Base-by-base conservation (phyloP, 163 green algal species). In the Scenedesmus sp. region DNA sequence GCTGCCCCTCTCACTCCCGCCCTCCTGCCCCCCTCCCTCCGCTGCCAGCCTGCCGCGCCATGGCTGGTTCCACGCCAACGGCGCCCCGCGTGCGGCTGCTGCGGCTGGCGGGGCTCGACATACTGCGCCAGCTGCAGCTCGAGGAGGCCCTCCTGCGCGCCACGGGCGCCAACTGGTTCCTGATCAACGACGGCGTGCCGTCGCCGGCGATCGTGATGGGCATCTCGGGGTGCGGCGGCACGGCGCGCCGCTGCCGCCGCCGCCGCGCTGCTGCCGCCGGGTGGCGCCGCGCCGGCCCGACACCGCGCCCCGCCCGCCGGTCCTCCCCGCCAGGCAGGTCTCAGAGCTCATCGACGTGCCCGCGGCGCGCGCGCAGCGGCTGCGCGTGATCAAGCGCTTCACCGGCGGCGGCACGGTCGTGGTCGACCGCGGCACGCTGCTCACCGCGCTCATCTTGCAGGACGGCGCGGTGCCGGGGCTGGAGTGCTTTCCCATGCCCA, bases 381-480 rank as follows among this genome's bases (percentile, higher is more conserved):
- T 96, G 0, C 83, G 86, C 45, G 70, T 95, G 24, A 91, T 97
- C 48, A 89, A 89, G 26, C 85, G 93, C 2, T 98, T 96, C 80
- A 97, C 89, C 4, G 94, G 94, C 5, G 94, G 94, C 4, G 96
- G 96, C 18, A 98, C 96, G 39, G 96, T 99, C 7, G 89, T 99
- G 1, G 91, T 98, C n/a, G 96, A 99, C 71, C 2, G 70, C 0
- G 80, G 95, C 86, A 98, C 96, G 1, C 62, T 98, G 0, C 94
- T 99, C 54, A 84, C 85, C 0, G 93, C 89, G 0, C 66, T 97
- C 1, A 95, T 99, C 24, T 89, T 98, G 72, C 69, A 91, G 57
- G 85, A 83, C 33, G 4, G 57, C 44, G 26, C 76, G 7, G 0
- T 95, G 14, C 85, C 84, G 1, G 62, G 87, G 13, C 78, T 98